A percentile compares a stretch with the other conserved stretches of the same genome.
Evolutionary conservation across 2,329 filamentous ascomycete species (phyloP).

Genomic region (Colletotrichum liriopes): DNA sequence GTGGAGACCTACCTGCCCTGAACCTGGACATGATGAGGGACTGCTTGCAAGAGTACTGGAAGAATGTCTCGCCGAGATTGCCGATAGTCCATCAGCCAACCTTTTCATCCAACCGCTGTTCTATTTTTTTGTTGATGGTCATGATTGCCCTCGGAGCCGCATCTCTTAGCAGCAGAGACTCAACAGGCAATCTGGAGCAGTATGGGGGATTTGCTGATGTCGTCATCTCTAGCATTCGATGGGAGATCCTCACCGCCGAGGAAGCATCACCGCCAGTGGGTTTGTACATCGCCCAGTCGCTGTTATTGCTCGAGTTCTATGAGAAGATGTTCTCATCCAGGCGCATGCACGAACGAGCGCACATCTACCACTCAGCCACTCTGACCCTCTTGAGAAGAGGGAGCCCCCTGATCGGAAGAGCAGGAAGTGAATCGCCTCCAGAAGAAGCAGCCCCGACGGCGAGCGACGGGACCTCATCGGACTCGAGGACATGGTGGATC

Average conservation of each 20-base stretch:
- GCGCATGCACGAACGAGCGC: slow-evolving; percentile 86
- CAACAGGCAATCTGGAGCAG: slow-evolving; percentile 63
- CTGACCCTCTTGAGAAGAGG: slow-evolving; percentile 88
- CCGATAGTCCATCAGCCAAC: slow-evolving; percentile 92
- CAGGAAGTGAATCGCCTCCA: slow-evolving; percentile 83
- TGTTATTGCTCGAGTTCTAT: slow-evolving; percentile 88
- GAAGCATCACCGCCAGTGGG: slow-evolving; percentile 89
- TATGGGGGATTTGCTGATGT: slow-evolving; percentile 68
- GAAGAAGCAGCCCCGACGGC: slow-evolving; percentile 64
- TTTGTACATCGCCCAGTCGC: slow-evolving; percentile 89
- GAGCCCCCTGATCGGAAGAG: slow-evolving; percentile 86
- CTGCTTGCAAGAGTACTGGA: slow-evolving; percentile 91
- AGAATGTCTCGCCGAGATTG: slow-evolving; percentile 86
- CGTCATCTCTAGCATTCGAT: slow-evolving; percentile 81
- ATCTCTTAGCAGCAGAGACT: slow-evolving; percentile 78
- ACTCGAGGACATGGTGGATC: slow-evolving; percentile 78
- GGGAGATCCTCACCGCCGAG: slow-evolving; percentile 86
- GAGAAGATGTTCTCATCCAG: slow-evolving; percentile 94
- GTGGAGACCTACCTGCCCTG: slow-evolving; percentile 65
- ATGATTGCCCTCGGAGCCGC: slow-evolving; percentile 90
- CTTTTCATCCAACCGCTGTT: slow-evolving; percentile 85
- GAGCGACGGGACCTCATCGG: slow-evolving; percentile 49
- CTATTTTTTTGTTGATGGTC: slow-evolving; percentile 82
- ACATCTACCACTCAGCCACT: slow-evolving; percentile 91
- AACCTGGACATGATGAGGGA: slow-evolving; percentile 87